Conservation (phyloP, 495 filamentous ascomycete species). For the Neurospora tetraspora region DNA sequence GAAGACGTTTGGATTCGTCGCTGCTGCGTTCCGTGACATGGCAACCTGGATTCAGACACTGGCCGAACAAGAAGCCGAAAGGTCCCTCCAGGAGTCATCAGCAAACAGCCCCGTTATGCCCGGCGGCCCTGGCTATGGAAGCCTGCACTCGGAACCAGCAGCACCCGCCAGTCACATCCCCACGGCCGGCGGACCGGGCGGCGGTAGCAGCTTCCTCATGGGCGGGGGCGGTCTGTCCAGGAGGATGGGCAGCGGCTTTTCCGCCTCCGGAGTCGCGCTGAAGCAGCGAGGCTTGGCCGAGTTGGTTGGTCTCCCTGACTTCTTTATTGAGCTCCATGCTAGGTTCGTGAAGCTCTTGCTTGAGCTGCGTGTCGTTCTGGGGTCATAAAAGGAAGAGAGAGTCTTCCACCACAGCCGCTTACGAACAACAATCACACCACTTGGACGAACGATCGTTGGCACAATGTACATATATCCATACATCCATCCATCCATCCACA, state of each 20-base stretch:
- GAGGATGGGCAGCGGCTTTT: conserved; percentile 26
- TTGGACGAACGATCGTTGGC: background rate
- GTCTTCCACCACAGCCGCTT: background rate
- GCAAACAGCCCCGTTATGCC: conserved; percentile 21
- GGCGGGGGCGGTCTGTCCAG: conserved; percentile 30
- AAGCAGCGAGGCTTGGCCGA: conserved; percentile 73
- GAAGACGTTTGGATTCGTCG: conserved; percentile 64
- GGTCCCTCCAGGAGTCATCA: conserved; percentile 28
- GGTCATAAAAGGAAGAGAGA: conserved; percentile 18
- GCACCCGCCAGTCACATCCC: conserved; percentile 5
- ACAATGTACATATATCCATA: background rate
- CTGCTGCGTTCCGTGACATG: conserved; percentile 64
- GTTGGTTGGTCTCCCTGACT: conserved; percentile 73
- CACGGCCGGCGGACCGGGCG: background rate
- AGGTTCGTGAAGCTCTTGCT: conserved; percentile 66
- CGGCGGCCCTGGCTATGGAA: conserved; percentile 18
- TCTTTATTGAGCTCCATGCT: conserved; percentile 81
- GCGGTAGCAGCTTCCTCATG: conserved; percentile 36
- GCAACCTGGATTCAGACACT: conserved; percentile 58
- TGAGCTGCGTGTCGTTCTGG: conserved; percentile 47
- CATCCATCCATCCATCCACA: background rate
- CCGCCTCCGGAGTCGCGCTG: conserved; percentile 37
- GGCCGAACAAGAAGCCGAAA: conserved; percentile 51
- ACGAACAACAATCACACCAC: background rate
- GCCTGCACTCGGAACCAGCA: conserved; percentile 14